Conservation (phyloP, 1,284 basidiomycete species). For the Naganishia liquefaciens region DNA sequence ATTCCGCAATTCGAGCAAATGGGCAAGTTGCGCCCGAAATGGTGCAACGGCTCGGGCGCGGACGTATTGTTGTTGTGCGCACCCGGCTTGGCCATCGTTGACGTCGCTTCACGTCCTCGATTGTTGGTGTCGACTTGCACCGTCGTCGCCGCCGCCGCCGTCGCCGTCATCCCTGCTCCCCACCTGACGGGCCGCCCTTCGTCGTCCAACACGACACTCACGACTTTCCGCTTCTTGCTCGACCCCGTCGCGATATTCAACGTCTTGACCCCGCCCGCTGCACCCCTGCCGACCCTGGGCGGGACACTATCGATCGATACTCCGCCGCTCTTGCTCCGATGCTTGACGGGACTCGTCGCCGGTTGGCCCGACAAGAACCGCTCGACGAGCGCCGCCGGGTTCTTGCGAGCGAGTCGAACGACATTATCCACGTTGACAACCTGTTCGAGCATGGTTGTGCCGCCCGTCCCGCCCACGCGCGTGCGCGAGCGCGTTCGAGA, state of each 20-base stretch:
- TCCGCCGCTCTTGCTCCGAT: neutral
- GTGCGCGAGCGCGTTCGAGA: conserved; percentile 19
- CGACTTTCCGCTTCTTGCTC: conserved; percentile 25
- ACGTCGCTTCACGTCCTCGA: neutral
- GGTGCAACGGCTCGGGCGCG: neutral
- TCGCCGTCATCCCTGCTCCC: conserved; percentile 3
- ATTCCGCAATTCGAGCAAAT: conserved; percentile 51
- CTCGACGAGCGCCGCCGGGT: conserved; percentile 17
- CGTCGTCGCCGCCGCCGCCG: neutral
- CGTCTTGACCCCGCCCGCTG: conserved; percentile 3
- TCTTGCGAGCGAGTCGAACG: conserved; percentile 18
- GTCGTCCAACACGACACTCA: conserved; percentile 23
- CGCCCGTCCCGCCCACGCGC: conserved; percentile 6
- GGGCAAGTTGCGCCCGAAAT: conserved; percentile 16
- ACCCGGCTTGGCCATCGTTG: neutral
- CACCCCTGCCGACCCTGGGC: too few species aligned
- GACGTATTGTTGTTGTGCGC: neutral
- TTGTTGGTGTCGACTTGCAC: neutral
- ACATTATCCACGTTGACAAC: conserved; percentile 17
- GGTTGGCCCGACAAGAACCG: conserved; percentile 4
- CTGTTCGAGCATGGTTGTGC: conserved; percentile 11
- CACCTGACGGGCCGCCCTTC: conserved; percentile 18
- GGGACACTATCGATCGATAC: conserved; percentile 1
- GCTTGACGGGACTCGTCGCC: conserved; percentile 27
- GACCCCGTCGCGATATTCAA: conserved; percentile 24